Conservation (phyloP, 2,329 filamentous ascomycete genomes). For the Aspergillus arachidicola region DNA sequence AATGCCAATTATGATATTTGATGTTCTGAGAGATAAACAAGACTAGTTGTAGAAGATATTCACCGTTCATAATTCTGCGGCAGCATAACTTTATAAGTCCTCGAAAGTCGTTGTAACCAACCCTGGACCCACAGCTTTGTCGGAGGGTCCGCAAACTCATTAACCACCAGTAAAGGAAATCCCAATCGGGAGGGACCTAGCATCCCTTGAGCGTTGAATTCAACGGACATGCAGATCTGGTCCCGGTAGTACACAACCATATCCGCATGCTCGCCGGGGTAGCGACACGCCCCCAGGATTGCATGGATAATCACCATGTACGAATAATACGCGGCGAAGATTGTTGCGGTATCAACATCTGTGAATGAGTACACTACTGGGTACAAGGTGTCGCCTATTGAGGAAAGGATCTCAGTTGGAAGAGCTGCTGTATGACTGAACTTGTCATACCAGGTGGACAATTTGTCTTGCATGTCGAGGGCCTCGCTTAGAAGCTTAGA, state of each 20-base stretch:
- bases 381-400: constrained; percentile 22
- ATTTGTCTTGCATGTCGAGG: constrained; percentile 24
- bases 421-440: constrained; percentile 20
- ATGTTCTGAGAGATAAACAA: background rate
- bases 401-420: constrained; percentile 24
- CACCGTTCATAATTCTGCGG: constrained; percentile 21
- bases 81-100: constrained; percentile 26
- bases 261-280: constrained; percentile 26
- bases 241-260: constrained; percentile 29
- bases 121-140: constrained; percentile 28
- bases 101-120: constrained; percentile 27
- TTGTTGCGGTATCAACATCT: constrained; percentile 23
- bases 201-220: constrained; percentile 27
- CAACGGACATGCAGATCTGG: constrained; percentile 35
- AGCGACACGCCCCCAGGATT: constrained; percentile 22
- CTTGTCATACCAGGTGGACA: constrained; percentile 25
- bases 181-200: constrained; percentile 32
- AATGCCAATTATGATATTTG: background rate
- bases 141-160: constrained; percentile 27
- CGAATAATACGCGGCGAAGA: constrained; percentile 30
- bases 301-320: constrained; percentile 33
- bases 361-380: constrained; percentile 26
- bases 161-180: constrained; percentile 29
- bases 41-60: background rate
- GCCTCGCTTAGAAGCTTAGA: constrained; percentile 20